Evolutionary conservation across 495 filamentous ascomycete species (phyloP), one percentile per base, ranked within the genome.

Genomic region (Pseudoneurospora amorphoporcata): DNA sequence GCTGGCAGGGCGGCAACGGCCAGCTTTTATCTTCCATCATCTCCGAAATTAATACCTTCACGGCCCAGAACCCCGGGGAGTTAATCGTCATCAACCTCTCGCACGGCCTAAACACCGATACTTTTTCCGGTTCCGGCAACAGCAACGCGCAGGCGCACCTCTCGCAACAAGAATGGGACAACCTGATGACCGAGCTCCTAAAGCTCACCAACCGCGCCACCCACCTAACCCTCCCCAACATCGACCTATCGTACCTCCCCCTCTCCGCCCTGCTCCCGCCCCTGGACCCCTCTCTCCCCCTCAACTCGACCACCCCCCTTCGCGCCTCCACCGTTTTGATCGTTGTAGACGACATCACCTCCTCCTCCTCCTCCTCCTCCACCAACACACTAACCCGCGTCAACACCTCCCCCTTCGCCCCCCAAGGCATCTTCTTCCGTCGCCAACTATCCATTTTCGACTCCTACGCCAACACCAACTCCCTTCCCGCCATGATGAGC

Each of bases 101-200:
- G 3, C 70, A 71, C 10, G 70, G 70, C 32, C 42, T 71, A 10
- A 61, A 71, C 70, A 71, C 70, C 7, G 70, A 71, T 38, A 10
- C 32, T 8, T 71, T 71, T 12, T 23, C 32, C 16, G 23, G 41
- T 0, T 23, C 32, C 16, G 23, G 41, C 0, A 38, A 71, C 43
- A 10, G 35, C 14, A 2, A 39, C 0, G 47, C 43, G n/a, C 70
- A 39, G 0, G 47, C 43, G n/a, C 70, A 23, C 3, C 70, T 71
- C 4, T 12, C 43, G 3, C 70, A 71, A n/a, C 23, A 35, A 8
- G 42, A 71, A 29, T 71, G 70, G 70, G 32, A 65, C 1, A 8
- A 3, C 8, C 9, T 71, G 17, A 37, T 71, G 70, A 61, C 70
- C 2, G 4, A 58, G 41, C 3, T 61, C 0, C 14, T 61, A 2